Percentiles rank a stretch among this genome's conserved stretches.
phyloP scores from a whole-genome alignment of 176 grass and related monocot species.

The Triticum monococcum region DNA sequence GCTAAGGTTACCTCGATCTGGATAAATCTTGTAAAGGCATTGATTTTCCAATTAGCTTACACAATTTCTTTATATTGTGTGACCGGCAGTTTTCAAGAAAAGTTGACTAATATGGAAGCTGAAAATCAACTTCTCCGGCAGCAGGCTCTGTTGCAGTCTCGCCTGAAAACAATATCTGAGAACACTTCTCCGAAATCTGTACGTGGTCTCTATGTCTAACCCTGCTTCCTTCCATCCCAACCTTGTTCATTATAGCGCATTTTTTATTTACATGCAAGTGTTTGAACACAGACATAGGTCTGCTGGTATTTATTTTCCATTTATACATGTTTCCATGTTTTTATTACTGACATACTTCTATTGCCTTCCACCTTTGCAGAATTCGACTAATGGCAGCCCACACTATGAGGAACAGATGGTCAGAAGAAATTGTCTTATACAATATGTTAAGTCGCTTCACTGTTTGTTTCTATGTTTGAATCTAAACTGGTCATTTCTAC shows the following conservation, averaged over 20 bases:
- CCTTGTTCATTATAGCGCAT: neutral
- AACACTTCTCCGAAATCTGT: conserved; percentile 66
- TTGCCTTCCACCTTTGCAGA: conserved; percentile 51
- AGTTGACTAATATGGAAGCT: conserved; percentile 84
- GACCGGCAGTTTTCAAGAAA: conserved; percentile 73
- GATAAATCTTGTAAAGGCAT: neutral
- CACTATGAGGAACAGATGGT: conserved; percentile 62
- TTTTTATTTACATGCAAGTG: conserved; percentile 18
- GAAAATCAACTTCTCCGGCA: conserved; percentile 89
- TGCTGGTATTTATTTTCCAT: neutral
- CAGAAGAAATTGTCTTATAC: conserved; percentile 26
- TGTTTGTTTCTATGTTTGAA: conserved; percentile 40
- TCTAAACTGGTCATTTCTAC: conserved; percentile 39
- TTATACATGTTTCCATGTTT: conserved; percentile 16
- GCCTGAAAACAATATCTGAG: conserved; percentile 49
- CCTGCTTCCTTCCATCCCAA: neutral
- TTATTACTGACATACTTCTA: conserved; percentile 25
- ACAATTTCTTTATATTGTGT: neutral
- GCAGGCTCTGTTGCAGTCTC: conserved; percentile 56
- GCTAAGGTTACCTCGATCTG: conserved; percentile 58
- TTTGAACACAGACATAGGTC: conserved; percentile 14
- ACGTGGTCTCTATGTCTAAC: conserved; percentile 34
- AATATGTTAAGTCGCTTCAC: conserved; percentile 32
- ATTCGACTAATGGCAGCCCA: conserved; percentile 49
- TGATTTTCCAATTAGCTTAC: conserved; percentile 15